Base-by-base conservation (phyloP, 176 grass and related monocot species). In the Musa troglodytarum region DNA sequence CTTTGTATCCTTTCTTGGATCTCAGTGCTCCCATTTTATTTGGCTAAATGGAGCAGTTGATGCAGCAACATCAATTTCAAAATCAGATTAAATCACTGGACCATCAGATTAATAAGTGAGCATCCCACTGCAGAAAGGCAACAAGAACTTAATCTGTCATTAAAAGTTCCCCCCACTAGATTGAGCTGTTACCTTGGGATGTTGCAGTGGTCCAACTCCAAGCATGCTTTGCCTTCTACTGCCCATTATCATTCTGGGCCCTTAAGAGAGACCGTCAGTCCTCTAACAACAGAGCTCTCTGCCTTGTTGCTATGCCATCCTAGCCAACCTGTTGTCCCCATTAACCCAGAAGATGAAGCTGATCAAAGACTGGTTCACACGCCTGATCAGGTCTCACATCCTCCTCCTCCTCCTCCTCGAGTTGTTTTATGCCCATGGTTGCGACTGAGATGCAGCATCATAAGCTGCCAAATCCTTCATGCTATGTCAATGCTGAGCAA, bases 151-250 rank as follows among this genome's bases (percentile, higher is more conserved):
- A 20, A 11, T 5, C 63, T 13, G 63, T 65, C 24, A 65, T 28
- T 26, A 12, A 13, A 1, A 22, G 10, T 22, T 65, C 22, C 6
- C 61, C 62, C 23, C 21, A 24, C 23, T 24, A 63, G 20, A 63
- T 25, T 65, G 22, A 65, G 63, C 63, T 65, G 63, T 26, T 26
- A 65, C 7, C 63, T 43, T 49, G 25, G 28, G 25, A 14, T 15
- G 66, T 43, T 14, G 15, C 16, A 22, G 28, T 68, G 25, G 66
- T 34, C 66, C 29, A 56, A 49, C 43, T 70, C 16, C 43, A 70
- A 70, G 11, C 49, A 51, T 52, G 68, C 68, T 70, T 70, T 51
- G 34, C 68, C 49, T 70, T 70, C 16, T 68, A 68, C 28, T 22
- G 21, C 11, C 65, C 25, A 34, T 34, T 26, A 43, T 16, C n/a